Percentiles rank a stretch among this genome's conserved stretches.
phyloP scores from a whole-genome alignment of 2,329 filamentous ascomycete species.

The Simplicillium sp. region DNA sequence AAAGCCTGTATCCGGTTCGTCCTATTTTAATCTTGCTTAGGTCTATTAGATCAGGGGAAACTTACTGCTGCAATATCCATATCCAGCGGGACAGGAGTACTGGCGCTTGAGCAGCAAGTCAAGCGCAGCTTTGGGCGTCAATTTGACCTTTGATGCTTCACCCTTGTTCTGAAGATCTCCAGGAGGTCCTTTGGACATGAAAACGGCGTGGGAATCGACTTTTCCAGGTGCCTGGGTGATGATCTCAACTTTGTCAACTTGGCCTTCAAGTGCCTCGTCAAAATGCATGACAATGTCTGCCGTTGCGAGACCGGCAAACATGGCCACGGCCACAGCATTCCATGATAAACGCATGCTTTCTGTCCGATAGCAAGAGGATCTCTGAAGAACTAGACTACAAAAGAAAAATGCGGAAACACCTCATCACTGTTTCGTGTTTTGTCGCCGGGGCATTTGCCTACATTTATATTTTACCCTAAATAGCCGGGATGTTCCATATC shows the following conservation, averaged over 20 bases:
- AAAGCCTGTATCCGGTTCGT: constrained; percentile 1
- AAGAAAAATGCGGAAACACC: too few species aligned
- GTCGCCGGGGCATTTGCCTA: too few species aligned
- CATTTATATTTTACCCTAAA: too few species aligned
- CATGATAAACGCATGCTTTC: too few species aligned
- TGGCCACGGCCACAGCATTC: too few species aligned
- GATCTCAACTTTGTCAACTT: constrained; percentile 1
- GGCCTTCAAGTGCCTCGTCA: constrained; percentile 7
- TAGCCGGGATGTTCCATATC: too few species aligned
- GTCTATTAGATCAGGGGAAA: not conserved
- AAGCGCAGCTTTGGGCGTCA: constrained; percentile 2
- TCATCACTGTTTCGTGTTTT: too few species aligned
- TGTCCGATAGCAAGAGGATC: too few species aligned
- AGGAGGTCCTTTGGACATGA: constrained; percentile 2
- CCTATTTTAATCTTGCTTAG: not conserved
- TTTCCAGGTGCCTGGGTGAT: constrained; percentile 5
- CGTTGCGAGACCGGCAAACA: not conserved
- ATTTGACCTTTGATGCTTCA: constrained; percentile 1
- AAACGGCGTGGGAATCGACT: constrained; percentile 4
- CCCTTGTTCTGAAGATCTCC: constrained; percentile 1
- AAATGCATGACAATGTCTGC: constrained; percentile 3
- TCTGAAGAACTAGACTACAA: too few species aligned
- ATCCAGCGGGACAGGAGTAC: constrained; percentile 10
- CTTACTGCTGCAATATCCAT: constrained; percentile 11
- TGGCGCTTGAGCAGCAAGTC: constrained; percentile 8